These are phyloP conservation scores for Colletotrichum sp. DNA, from an alignment of 2,329 filamentous ascomycete genomes.

Conservation along the genomic window DNA sequence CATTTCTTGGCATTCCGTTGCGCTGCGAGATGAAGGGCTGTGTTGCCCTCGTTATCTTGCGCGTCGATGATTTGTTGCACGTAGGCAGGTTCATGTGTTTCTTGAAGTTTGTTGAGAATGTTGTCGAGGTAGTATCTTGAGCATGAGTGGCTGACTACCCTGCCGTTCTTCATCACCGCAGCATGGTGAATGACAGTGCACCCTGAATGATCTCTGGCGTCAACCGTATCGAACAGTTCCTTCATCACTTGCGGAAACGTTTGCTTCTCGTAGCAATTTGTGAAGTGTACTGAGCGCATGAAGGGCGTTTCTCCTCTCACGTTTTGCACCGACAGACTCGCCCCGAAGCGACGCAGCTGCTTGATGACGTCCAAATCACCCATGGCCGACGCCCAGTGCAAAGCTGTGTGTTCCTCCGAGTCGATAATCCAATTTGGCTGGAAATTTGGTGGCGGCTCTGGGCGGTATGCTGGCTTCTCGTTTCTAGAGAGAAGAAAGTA, in stretches of 20 bases:
- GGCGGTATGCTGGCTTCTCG: slow-evolving; percentile 73
- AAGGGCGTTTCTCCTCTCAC: slow-evolving; percentile 84
- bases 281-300: slow-evolving; percentile 94
- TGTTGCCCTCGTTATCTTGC: slow-evolving; percentile 88
- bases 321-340: slow-evolving; percentile 74
- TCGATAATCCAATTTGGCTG: slow-evolving; percentile 94
- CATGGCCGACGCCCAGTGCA: slow-evolving; percentile 98
- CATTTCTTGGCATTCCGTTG: slow-evolving; percentile 89
- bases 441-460: slow-evolving; percentile 84
- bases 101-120: slow-evolving; percentile 84
- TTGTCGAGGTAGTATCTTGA: slow-evolving; percentile 94
- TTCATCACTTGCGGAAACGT: slow-evolving; percentile 87
- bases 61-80: slow-evolving; percentile 81
- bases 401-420: slow-evolving; percentile 86
- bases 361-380: slow-evolving; percentile 92
- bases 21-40: slow-evolving; percentile 76
- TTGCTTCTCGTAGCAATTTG: slow-evolving; percentile 94
- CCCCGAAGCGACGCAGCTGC: slow-evolving; percentile 82
- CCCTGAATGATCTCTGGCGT: slow-evolving; percentile 78
- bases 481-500: slow-evolving; percentile 92
- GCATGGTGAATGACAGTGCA: slow-evolving; percentile 95
- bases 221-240: slow-evolving; percentile 82
- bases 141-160: slow-evolving; percentile 82
- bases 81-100: slow-evolving; percentile 75
- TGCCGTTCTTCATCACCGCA: slow-evolving; percentile 83